Base-by-base conservation (phyloP, 306 rosid species). In the Sicyos baderoa region DNA sequence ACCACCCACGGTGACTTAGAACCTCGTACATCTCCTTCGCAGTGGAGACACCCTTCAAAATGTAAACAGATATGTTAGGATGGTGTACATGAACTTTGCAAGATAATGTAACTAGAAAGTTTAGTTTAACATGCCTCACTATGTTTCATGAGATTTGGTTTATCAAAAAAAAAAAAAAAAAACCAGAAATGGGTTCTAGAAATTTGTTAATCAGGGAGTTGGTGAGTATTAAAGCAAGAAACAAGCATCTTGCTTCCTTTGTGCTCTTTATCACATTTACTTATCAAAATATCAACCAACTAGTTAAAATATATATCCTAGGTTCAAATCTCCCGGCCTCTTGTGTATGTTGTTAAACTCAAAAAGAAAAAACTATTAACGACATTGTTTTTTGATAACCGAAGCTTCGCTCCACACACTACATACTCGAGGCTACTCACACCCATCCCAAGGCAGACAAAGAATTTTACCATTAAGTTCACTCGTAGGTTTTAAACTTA, bases 11-110 rank as follows among this genome's bases (percentile, higher is more conserved):
- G 79, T 87, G 83, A 9, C 72, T 75, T 55, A 93, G 69, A 77
- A 93, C 96, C 84, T 86, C 99, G 53, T 88, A 79, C 32, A 93
- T 88, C 76, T 93, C 99, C 80, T 73, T 82, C 25, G 97, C 91
- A 19, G 97, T 93, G 22, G 91, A 88, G 37, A 93, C 97, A 45
- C 97, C 97, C 99, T 93, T 85, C 49, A 67, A 76, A 68, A 67
- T 53, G 76, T 40, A 72, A 50, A 13, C 9, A 2, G 16, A 35
- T 45, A 7, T 32, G n/a, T 67, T 67, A 67, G 42, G 44, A 66
- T 45, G 22, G 37, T 14, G 37, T 14, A 45, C 54, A 65, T 12
- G 54, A 65, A 65, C 54, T 62, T 40, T 62, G 17, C 27, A 18
- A 13, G 37, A 42, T 21, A 19, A 22, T 64, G 12, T 65, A 21